phyloP scores from a whole-genome alignment of 768 basidiomycete species.

The Lactifluus volemus region DNA sequence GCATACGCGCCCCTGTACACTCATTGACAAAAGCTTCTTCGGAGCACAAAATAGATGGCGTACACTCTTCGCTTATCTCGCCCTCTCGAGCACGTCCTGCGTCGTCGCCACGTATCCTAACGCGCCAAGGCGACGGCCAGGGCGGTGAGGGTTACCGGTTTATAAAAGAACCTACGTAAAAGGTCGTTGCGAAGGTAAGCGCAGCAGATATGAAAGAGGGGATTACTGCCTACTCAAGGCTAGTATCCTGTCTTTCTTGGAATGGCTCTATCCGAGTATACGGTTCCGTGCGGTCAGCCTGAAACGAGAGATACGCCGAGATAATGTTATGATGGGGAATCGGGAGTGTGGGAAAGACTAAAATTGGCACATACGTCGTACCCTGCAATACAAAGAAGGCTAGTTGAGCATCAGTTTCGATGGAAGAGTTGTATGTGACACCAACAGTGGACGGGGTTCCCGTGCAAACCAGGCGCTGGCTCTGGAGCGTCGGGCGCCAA shows the following conservation, averaged over 20 bases:
- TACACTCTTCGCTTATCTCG: slow-evolving; percentile 74
- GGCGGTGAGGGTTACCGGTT: slow-evolving; percentile 70
- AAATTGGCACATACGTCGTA: slow-evolving; percentile 59
- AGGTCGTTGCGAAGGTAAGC: slow-evolving; percentile 5
- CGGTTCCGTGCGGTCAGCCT: slow-evolving; percentile 79
- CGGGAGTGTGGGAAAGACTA: neutral
- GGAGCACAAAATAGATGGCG: slow-evolving; percentile 24
- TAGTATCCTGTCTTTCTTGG: slow-evolving; percentile 76
- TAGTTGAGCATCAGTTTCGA: slow-evolving; percentile 6
- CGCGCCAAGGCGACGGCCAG: slow-evolving; percentile 56
- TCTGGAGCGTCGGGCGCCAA: slow-evolving; percentile 40
- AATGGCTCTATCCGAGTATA: slow-evolving; percentile 80
- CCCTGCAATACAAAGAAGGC: slow-evolving; percentile 37
- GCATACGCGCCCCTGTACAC: slow-evolving; percentile 64
- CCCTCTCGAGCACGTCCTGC: slow-evolving; percentile 82
- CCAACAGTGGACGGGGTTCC: slow-evolving; percentile 76
- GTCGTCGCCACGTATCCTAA: slow-evolving; percentile 79
- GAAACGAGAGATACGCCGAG: slow-evolving; percentile 7
- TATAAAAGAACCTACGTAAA: slow-evolving; percentile 70
- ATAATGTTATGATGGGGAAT: slow-evolving; percentile 7
- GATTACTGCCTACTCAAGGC: slow-evolving; percentile 54
- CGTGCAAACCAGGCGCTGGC: slow-evolving; percentile 66
- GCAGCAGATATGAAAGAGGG: slow-evolving; percentile 2
- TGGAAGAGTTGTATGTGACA: slow-evolving; percentile 22
- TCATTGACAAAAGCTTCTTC: neutral